Conservation (phyloP, 352 stramenopile genomes). For the Globisporangium cystogenes region DNA sequence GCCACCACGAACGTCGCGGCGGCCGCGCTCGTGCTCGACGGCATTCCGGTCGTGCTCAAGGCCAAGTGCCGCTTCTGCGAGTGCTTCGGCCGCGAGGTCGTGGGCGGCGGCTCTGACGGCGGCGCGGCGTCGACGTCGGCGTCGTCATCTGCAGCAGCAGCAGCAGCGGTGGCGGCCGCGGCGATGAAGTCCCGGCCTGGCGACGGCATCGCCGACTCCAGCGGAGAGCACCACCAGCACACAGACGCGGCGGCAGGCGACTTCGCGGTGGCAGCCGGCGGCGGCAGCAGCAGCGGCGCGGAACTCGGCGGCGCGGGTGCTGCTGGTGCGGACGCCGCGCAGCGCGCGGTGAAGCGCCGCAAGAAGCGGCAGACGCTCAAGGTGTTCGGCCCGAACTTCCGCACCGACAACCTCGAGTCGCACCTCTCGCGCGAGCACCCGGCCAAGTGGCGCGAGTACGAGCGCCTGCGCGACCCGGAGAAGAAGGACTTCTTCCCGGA, state of each 20-base stretch:
- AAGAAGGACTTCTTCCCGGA: constrained; percentile 46
- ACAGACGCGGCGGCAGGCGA: constrained; percentile 7
- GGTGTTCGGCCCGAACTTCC: constrained; percentile 51
- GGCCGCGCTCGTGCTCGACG: constrained; percentile 7
- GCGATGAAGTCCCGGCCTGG: not conserved
- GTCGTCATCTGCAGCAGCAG: not conserved
- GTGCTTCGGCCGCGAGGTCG: constrained; percentile 37
- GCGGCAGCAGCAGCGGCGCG: not conserved
- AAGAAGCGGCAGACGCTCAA: constrained; percentile 63
- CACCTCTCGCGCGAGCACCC: constrained; percentile 46
- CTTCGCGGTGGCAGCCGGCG: not conserved
- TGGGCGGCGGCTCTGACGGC: not conserved
- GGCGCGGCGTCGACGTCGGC: too few species aligned
- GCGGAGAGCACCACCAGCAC: not conserved
- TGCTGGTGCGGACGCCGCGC: not conserved
- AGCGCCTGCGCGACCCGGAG: constrained; percentile 33
- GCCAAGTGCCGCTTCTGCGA: constrained; percentile 61
- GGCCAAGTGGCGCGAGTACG: constrained; percentile 43
- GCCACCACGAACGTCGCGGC: constrained; percentile 1
- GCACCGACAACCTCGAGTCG: constrained; percentile 51
- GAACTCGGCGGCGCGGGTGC: not conserved
- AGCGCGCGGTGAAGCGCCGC: constrained; percentile 24
- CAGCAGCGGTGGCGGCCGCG: not conserved
- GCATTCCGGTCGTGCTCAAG: constrained; percentile 28
- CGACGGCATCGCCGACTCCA: not conserved